These are phyloP conservation scores for Rhizopogon salebrosus DNA, from an alignment of 768 basidiomycete species.

Conservation along the genomic window DNA sequence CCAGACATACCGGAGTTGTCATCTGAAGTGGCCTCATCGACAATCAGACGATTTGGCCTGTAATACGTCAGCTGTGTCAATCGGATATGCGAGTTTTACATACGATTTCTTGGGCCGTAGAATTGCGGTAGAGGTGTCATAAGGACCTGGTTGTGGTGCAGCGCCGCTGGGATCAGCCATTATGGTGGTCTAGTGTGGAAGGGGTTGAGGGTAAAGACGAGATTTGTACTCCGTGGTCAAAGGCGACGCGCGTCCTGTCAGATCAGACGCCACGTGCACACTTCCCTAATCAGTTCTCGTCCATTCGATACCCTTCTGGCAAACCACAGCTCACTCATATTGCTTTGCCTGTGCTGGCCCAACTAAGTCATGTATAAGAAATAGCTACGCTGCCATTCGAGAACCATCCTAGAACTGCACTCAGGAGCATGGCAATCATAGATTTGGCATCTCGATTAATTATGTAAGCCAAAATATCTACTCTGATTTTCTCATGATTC, in stretches of 20 bases:
- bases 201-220: conserved; percentile 10
- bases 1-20: conserved; percentile 82
- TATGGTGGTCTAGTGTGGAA: conserved; percentile 6
- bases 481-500: too few relatives aligned
- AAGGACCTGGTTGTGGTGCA: conserved; percentile 74
- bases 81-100: conserved; percentile 27
- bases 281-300: conserved; percentile 3
- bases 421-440: too few relatives aligned
- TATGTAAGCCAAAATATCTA: too few relatives aligned
- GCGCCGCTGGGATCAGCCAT: conserved; percentile 85
- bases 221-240: conserved; percentile 2
- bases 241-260: conserved; percentile 29
- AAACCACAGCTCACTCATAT: too few relatives aligned
- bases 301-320: conserved; percentile 7
- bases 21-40: conserved; percentile 90
- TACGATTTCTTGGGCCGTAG: conserved; percentile 97
- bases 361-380: too few relatives aligned
- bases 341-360: too few relatives aligned
- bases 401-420: too few relatives aligned
- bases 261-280: conserved; percentile 8
- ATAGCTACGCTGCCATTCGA: too few relatives aligned
- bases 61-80: conserved; percentile 10
- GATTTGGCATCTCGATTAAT: too few relatives aligned
- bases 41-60: conserved; percentile 96
- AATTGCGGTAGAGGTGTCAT: conserved; percentile 93